Percentiles rank a stretch among this genome's conserved stretches.
Conservation (phyloP, 352 stramenopile species). For the Globisporangium perplexum region DNA sequence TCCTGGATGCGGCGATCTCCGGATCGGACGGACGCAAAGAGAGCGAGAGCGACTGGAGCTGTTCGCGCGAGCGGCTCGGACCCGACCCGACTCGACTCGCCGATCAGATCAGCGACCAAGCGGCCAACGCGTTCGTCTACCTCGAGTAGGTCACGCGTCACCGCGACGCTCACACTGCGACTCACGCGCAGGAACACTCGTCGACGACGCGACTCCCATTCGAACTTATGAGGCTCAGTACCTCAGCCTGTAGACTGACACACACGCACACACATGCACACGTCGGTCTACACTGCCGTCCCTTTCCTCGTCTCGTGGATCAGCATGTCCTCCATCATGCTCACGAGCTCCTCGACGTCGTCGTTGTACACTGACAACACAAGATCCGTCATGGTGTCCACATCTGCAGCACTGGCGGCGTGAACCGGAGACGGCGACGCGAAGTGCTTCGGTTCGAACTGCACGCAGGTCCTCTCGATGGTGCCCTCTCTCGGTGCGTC, state of each 20-base stretch:
- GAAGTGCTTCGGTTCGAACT: conserved; percentile 1
- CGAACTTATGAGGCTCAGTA: too few species aligned
- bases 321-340: not conserved
- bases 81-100: too few species aligned
- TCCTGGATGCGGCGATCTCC: too few species aligned
- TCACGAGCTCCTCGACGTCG: not conserved
- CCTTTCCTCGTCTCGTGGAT: not conserved
- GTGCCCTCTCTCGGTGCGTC: not conserved
- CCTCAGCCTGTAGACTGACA: not conserved
- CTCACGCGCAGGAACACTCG: too few species aligned
- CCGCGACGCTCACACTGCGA: too few species aligned
- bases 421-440: not conserved
- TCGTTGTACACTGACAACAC: not conserved
- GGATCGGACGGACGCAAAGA: too few species aligned
- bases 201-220: not conserved
- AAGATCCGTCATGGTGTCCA: not conserved
- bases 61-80: too few species aligned
- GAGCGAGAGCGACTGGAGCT: too few species aligned
- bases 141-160: too few species aligned
- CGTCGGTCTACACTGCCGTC: not conserved
- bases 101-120: too few species aligned
- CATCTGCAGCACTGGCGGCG: not conserved
- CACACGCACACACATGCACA: not conserved
- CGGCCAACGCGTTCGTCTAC: too few species aligned
- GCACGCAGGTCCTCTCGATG: not conserved